Evolutionary conservation across 192 early-diverging fungal species (phyloP).

Genomic region (Endogone sp.): DNA sequence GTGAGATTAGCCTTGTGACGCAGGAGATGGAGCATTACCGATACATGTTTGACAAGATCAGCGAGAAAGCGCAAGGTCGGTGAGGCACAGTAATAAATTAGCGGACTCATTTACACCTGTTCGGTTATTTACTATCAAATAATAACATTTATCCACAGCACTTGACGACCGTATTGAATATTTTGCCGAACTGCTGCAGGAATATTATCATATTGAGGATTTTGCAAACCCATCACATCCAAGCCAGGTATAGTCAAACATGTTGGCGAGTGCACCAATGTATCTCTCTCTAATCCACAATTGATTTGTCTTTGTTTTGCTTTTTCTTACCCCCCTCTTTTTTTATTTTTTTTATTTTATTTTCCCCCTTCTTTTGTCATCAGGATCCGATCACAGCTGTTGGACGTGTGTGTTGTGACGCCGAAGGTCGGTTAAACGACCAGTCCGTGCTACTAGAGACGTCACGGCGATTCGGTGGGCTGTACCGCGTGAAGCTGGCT

Average conservation of each 20-base stretch:
- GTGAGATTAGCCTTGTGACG: conserved; percentile 20
- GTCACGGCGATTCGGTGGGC: conserved; percentile 71
- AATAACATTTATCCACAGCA: conserved; percentile 12
- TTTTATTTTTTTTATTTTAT: too few relatives aligned
- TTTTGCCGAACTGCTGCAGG: conserved; percentile 40
- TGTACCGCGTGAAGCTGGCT: conserved; percentile 63
- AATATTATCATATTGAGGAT: conserved; percentile 20
- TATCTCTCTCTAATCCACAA: too few relatives aligned
- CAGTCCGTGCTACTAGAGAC: conserved; percentile 78
- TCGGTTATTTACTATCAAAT: neutral
- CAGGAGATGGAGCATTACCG: conserved; percentile 56
- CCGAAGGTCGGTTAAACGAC: conserved; percentile 62
- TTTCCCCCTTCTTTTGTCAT: conserved; percentile 17
- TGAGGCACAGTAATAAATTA: neutral
- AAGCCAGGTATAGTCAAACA: conserved; percentile 24
- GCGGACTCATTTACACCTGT: too few relatives aligned
- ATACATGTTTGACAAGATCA: conserved; percentile 79
- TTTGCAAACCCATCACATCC: conserved; percentile 24
- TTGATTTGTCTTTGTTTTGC: conserved; percentile 1
- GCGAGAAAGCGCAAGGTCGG: conserved; percentile 55
- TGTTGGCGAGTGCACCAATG: too few relatives aligned
- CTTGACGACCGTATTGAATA: conserved; percentile 53
- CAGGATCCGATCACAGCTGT: conserved; percentile 64
- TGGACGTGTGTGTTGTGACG: conserved; percentile 72
- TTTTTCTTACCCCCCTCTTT: conserved; percentile 18